Percentiles rank a stretch among this genome's conserved stretches.
Conservation (phyloP, 2,329 filamentous ascomycete species). For the Mollisia scopiformis region DNA sequence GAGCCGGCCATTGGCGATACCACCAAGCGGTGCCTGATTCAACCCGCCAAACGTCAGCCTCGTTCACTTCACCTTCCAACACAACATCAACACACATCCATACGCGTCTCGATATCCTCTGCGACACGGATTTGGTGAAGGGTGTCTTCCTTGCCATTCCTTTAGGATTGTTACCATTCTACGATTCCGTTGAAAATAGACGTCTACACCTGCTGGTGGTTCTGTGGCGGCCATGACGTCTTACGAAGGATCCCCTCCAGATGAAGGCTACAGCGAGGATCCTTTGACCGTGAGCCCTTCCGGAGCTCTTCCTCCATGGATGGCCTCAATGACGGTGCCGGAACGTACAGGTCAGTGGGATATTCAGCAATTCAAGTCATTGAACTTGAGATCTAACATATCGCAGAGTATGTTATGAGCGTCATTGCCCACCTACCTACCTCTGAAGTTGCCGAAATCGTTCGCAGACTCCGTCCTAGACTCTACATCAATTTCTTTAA, state of each 20-base stretch:
- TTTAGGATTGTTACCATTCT: no score
- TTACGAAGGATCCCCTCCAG: constrained; percentile 33
- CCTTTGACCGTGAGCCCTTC: constrained; percentile 31
- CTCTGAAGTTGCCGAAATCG: constrained; percentile 77
- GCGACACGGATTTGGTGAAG: not conserved
- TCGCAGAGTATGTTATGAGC: constrained; percentile 76
- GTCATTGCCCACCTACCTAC: constrained; percentile 80
- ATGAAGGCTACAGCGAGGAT: constrained; percentile 40
- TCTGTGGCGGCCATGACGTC: constrained; percentile 22
- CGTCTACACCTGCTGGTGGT: not conserved
- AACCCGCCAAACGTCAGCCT: constrained; percentile 6
- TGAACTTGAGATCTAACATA: constrained; percentile 15
- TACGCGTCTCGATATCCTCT: not conserved
- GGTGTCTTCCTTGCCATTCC: not conserved
- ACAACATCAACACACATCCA: not conserved
- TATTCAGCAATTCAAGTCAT: not conserved
- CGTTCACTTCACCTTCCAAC: not conserved
- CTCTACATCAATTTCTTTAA: constrained; percentile 92
- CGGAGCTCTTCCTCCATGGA: constrained; percentile 27
- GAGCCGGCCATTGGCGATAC: not conserved
- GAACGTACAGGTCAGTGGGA: constrained; percentile 33
- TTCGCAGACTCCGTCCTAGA: constrained; percentile 77
- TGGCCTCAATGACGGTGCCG: constrained; percentile 26
- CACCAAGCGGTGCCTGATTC: constrained; percentile 5
- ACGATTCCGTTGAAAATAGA: not conserved